Evolutionary conservation across 352 stramenopile species (phyloP).

Genomic region (Globisporangium nodosum): DNA sequence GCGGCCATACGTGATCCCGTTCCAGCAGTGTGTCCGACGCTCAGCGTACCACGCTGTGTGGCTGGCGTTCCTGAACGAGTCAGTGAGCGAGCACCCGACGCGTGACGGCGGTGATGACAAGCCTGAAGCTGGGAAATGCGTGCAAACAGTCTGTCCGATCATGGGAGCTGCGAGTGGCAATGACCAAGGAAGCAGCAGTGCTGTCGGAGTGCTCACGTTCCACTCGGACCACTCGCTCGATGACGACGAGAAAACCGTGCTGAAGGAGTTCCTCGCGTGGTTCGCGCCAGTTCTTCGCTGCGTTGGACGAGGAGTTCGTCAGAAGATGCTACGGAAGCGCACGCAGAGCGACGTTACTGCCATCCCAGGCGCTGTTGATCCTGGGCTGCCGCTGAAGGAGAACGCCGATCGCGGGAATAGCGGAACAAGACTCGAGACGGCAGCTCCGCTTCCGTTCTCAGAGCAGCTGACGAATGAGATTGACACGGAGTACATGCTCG

Average conservation of each 20-base stretch:
- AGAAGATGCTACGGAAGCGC: conserved; percentile 3
- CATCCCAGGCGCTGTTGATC: neutral
- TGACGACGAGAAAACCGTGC: neutral
- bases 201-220: conserved; percentile 10
- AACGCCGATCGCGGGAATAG: neutral
- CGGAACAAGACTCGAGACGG: neutral
- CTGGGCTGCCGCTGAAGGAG: neutral
- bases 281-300: conserved; percentile 2
- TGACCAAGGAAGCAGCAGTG: neutral
- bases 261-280: conserved; percentile 6
- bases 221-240: neutral
- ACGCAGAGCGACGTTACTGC: neutral
- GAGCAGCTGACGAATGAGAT: neutral
- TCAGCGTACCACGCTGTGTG: neutral
- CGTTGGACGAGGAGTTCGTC: conserved; percentile 2
- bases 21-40: neutral
- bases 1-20: conserved; percentile 3
- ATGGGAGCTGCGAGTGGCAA: neutral
- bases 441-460: too few relatives aligned
- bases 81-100: neutral
- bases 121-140: neutral
- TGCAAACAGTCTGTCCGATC: conserved; percentile 7
- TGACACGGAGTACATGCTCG: neutral
- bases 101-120: neutral
- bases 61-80: conserved; percentile 4